Percentiles rank a stretch among this genome's conserved stretches.
Evolutionary conservation across 805 yeast species (phyloP).

Genomic region (Candida nonsorbophila): DNA sequence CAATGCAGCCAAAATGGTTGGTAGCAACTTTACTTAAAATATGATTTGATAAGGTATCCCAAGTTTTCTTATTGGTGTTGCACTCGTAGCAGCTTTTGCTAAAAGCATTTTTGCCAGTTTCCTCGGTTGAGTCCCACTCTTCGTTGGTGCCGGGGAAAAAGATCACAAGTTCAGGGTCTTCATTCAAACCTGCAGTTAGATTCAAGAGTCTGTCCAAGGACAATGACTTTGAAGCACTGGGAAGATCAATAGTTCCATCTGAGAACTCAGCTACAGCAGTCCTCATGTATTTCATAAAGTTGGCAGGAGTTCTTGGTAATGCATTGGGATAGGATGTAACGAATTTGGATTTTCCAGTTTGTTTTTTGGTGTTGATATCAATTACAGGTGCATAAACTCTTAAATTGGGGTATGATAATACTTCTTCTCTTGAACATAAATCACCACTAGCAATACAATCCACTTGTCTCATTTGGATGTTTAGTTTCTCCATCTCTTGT

Average conservation of each 20-base stretch:
- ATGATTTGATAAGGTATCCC: conserved; percentile 55
- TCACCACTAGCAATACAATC: conserved; percentile 87
- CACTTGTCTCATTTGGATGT: conserved; percentile 64
- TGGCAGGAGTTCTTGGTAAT: conserved; percentile 42
- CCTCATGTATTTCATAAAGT: conserved; percentile 48
- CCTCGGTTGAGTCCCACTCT: conserved; percentile 27
- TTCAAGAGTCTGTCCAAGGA: conserved; percentile 39
- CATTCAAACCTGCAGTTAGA: conserved; percentile 46
- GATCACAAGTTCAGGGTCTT: conserved; percentile 51
- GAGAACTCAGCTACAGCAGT: conserved; percentile 46
- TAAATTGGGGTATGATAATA: conserved; percentile 65
- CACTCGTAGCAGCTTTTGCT: conserved; percentile 42
- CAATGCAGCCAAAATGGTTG: conserved; percentile 58
- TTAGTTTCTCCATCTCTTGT: conserved; percentile 37
- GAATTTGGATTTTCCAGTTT: conserved; percentile 22
- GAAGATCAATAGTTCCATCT: conserved; percentile 27
- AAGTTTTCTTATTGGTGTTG: conserved; percentile 44
- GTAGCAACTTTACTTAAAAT: conserved; percentile 33
- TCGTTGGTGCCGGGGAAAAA: conserved; percentile 59
- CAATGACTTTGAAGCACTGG: conserved; percentile 36
- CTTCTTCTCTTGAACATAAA: conserved; percentile 63
- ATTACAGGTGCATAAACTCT: conserved; percentile 61
- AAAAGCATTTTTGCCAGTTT: conserved; percentile 29
- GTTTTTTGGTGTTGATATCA: conserved; percentile 17
- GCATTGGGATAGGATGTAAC: conserved; percentile 44